Evolutionary conservation across 768 basidiomycete species (phyloP).

Genomic region (Clitopilus hobsonii): DNA sequence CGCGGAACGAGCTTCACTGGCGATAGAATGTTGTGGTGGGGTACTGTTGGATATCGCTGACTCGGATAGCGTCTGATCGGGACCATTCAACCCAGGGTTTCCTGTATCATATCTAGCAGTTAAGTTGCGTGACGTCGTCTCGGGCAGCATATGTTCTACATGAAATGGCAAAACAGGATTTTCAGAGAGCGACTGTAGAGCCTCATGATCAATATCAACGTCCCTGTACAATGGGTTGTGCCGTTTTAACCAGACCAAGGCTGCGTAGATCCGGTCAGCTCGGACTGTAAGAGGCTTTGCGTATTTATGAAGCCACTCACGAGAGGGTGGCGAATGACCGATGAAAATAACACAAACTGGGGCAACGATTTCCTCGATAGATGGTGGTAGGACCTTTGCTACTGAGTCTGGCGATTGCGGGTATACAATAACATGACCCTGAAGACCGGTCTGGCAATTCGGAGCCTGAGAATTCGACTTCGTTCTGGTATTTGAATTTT

Average conservation of each 20-base stretch:
- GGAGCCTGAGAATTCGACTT: not conserved
- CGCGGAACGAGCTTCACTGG: no score
- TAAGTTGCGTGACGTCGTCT: not conserved
- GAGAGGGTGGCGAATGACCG: constrained; percentile 21
- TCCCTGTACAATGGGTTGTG: constrained; percentile 1
- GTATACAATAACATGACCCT: constrained; percentile 36
- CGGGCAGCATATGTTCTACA: constrained; percentile 3
- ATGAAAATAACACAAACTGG: constrained; percentile 37
- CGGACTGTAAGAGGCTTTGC: not conserved
- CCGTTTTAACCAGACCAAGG: not conserved
- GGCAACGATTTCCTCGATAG: constrained; percentile 25
- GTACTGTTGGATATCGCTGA: no score
- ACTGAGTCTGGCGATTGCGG: constrained; percentile 28
- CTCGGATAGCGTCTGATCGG: no score
- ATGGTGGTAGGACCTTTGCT: constrained; percentile 25
- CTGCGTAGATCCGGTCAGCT: not conserved
- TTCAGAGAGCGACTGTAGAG: not conserved
- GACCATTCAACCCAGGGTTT: no score
- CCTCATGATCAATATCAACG: constrained; percentile 2
- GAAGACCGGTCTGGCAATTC: constrained; percentile 23
- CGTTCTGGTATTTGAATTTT: not conserved
- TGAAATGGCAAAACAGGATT: constrained; percentile 2
- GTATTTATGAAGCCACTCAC: constrained; percentile 20
- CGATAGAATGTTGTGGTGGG: not conserved
- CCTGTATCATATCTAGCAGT: not conserved